phyloP scores from a whole-genome alignment of 176 grass and related monocot species.

The Phoenix dactylifera region DNA sequence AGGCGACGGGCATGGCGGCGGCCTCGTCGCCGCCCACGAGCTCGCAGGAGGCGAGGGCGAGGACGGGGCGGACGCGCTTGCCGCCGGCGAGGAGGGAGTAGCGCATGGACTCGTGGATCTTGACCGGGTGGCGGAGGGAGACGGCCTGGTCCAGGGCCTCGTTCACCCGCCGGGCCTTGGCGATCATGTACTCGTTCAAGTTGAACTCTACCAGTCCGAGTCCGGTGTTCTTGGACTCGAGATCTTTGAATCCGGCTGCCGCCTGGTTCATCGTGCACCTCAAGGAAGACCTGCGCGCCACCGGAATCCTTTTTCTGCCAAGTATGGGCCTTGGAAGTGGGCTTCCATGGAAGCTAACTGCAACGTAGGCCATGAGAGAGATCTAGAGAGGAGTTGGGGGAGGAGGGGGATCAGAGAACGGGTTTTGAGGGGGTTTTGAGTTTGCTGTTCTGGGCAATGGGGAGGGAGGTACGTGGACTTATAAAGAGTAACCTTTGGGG shows the following conservation, averaged over 20 bases:
- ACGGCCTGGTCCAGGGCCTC: slow-evolving; percentile 32
- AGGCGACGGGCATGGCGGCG: slow-evolving; percentile 24
- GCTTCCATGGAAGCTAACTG: background rate
- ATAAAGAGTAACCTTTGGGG: background rate
- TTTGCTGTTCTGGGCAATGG: background rate
- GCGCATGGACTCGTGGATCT: slow-evolving; percentile 32
- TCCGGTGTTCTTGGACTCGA: too few relatives aligned
- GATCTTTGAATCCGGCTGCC: too few relatives aligned
- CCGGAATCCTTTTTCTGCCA: too few relatives aligned
- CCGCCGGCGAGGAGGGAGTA: slow-evolving; percentile 49
- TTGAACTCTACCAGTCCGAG: slow-evolving; percentile 8
- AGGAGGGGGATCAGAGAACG: background rate
- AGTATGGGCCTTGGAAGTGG: background rate
- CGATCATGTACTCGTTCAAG: slow-evolving; percentile 28
- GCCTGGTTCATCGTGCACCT: too few relatives aligned
- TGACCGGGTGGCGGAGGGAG: background rate
- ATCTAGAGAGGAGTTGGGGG: background rate
- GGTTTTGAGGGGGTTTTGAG: background rate
- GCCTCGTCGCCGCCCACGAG: slow-evolving; percentile 22
- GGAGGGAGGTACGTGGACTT: background rate
- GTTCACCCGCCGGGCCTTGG: slow-evolving; percentile 22
- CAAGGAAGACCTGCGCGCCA: too few relatives aligned
- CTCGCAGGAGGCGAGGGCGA: slow-evolving; percentile 44
- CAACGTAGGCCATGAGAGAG: background rate
- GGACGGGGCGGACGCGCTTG: slow-evolving; percentile 45